These are phyloP conservation scores for Trichosporon sp. DNA, from an alignment of 1,284 basidiomycete genomes.

Conservation along the genomic window DNA sequence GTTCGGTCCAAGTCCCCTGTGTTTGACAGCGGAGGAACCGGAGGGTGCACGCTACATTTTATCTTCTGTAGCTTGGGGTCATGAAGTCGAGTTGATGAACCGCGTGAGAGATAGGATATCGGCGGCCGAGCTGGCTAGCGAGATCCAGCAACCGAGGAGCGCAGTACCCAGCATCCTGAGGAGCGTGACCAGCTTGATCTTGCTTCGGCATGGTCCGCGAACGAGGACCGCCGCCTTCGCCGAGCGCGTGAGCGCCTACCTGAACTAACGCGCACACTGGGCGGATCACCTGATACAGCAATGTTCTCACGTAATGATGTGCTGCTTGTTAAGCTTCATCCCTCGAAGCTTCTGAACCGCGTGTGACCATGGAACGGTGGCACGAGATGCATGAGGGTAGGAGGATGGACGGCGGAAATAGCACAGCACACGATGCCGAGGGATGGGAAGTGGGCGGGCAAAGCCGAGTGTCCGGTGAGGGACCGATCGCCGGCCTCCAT, in stretches of 20 bases:
- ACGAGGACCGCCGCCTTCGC: neutral
- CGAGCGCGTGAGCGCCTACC: neutral
- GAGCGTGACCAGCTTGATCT: too few species aligned
- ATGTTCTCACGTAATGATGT: neutral
- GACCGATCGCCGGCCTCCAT: neutral
- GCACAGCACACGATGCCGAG: neutral
- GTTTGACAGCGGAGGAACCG: conserved; percentile 2
- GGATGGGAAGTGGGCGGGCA: neutral
- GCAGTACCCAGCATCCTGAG: too few species aligned
- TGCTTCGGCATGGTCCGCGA: neutral
- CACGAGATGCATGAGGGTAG: neutral
- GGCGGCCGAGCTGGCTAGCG: neutral
- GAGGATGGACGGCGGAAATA: neutral
- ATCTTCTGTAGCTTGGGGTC: neutral
- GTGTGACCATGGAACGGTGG: neutral
- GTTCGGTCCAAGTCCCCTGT: conserved; percentile 19
- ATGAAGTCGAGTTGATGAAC: neutral
- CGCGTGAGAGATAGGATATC: neutral
- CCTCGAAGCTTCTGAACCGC: neutral
- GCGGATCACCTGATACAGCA: neutral
- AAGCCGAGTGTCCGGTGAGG: neutral
- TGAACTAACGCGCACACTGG: neutral
- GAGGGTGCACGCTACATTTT: conserved; percentile 23
- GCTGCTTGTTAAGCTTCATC: neutral
- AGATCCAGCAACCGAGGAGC: neutral